Evolutionary conservation across 768 basidiomycete genomes (phyloP).

Genomic region (Hypholoma fasciculare): DNA sequence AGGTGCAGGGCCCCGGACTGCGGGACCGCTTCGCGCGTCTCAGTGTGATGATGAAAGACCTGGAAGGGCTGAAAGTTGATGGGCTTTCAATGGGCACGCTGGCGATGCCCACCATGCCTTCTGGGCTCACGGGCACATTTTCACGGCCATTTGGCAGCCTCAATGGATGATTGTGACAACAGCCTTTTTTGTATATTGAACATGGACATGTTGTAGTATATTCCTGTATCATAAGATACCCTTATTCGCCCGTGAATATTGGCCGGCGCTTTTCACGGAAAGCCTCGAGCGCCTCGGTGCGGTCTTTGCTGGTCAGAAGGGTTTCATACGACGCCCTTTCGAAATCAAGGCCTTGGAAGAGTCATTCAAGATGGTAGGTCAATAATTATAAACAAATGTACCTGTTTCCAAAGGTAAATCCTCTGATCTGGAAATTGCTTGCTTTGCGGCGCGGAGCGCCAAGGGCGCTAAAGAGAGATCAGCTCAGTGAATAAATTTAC

Average conservation of each 20-base stretch:
- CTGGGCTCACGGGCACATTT: conserved; percentile 50
- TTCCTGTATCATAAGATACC: conserved; percentile 19
- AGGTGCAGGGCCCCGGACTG: conserved; percentile 46
- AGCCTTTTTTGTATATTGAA: conserved; percentile 13
- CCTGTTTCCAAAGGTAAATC: conserved; percentile 80
- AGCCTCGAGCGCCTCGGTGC: conserved; percentile 80
- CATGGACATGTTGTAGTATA: conserved; percentile 18
- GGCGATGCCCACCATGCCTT: conserved; percentile 53
- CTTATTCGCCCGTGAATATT: conserved; percentile 77
- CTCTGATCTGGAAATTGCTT: conserved; percentile 78
- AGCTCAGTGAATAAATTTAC: background rate
- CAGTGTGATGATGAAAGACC: conserved; percentile 86
- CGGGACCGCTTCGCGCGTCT: conserved; percentile 70
- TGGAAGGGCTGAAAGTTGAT: conserved; percentile 70
- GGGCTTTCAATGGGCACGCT: conserved; percentile 47
- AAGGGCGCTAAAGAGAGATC: conserved; percentile 63
- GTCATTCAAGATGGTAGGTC: background rate
- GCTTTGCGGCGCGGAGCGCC: conserved; percentile 86
- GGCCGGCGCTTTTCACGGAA: conserved; percentile 85
- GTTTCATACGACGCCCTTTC: conserved; percentile 85
- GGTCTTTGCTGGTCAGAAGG: conserved; percentile 72
- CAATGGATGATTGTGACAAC: background rate
- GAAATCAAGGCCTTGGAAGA: conserved; percentile 75
- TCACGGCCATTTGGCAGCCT: conserved; percentile 17
- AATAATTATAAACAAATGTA: conserved; percentile 18